Percentiles rank a stretch among this genome's conserved stretches.
Conservation (phyloP, 352 stramenopile species). For the Globisporangium nodosum region DNA sequence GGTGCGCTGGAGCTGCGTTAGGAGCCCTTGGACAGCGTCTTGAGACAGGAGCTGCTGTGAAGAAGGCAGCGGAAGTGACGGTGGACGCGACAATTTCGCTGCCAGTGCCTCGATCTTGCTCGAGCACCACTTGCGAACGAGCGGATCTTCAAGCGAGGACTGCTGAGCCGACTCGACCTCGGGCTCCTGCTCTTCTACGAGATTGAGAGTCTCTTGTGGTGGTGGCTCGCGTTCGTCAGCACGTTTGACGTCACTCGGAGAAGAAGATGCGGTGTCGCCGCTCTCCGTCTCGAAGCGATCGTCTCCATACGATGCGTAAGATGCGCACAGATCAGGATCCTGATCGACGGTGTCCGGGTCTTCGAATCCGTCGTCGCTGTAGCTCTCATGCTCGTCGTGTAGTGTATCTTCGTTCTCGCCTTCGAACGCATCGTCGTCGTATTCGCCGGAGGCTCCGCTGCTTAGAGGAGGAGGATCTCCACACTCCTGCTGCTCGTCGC, state of each 20-base stretch:
- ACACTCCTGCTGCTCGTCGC: not conserved
- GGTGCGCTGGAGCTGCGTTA: not conserved
- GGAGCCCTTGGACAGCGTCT: not conserved
- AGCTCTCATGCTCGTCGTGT: not conserved
- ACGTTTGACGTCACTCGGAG: not conserved
- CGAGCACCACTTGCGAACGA: slow-evolving; percentile 1
- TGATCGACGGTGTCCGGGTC: not conserved
- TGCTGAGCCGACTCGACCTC: not conserved
- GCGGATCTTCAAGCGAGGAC: not conserved
- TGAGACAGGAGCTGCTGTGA: not conserved
- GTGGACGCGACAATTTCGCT: not conserved
- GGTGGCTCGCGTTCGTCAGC: not conserved
- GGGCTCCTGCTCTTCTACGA: not conserved
- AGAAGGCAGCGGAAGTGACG: not conserved
- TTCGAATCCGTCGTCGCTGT: not conserved
- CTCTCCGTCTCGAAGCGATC: slow-evolving; percentile 3
- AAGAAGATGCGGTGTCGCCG: not conserved
- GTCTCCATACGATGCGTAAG: not conserved
- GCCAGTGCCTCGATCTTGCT: slow-evolving; percentile 4
- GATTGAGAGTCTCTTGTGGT: no score
- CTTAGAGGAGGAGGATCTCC: not conserved
- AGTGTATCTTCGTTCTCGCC: not conserved
- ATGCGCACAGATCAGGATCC: not conserved
- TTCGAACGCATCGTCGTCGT: slow-evolving; percentile 14
- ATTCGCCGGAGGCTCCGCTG: not conserved